These are phyloP conservation scores for Corchorus olitorius DNA, from an alignment of 345 rosid genomes.

Conservation along the genomic window DNA sequence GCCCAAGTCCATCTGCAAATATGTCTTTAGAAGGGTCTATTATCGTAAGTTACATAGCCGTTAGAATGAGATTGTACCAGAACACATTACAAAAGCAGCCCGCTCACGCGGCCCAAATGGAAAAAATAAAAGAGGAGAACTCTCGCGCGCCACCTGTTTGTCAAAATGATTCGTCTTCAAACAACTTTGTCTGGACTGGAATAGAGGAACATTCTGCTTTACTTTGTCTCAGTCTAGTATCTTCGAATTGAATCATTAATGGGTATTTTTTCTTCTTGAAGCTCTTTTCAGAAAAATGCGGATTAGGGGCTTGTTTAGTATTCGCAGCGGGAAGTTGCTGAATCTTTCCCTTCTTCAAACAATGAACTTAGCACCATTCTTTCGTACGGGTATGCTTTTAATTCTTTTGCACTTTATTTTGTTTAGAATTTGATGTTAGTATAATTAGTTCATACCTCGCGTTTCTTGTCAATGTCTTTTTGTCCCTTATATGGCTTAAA, in stretches of 20 bases:
- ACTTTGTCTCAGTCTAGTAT: not conserved
- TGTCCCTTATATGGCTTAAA: not conserved
- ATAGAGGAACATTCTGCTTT: not conserved
- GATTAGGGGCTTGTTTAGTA: slow-evolving; percentile 16
- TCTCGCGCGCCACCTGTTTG: slow-evolving; percentile 21
- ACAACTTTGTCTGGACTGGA: too few species aligned
- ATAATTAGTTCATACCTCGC: not conserved
- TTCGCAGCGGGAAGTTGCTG: slow-evolving; percentile 24
- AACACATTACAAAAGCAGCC: not conserved
- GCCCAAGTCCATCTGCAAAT: not conserved
- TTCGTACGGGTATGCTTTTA: slow-evolving; percentile 1
- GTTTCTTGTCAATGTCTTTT: not conserved
- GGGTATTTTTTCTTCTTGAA: not conserved
- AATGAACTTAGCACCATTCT: not conserved
- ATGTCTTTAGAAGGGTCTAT: not conserved
- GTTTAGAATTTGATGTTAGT: not conserved
- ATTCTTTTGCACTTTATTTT: not conserved
- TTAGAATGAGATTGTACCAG: not conserved
- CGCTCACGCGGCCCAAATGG: not conserved
- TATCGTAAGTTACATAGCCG: not conserved
- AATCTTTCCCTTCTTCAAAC: slow-evolving; percentile 13
- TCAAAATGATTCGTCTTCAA: slow-evolving; percentile 15
- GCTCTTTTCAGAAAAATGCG: slow-evolving; percentile 12
- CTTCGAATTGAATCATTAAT: not conserved
- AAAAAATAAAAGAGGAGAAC: not conserved